Evolutionary conservation across 1,139 yeast species (phyloP).

Genomic region (Debaryomyces nepalensis): DNA sequence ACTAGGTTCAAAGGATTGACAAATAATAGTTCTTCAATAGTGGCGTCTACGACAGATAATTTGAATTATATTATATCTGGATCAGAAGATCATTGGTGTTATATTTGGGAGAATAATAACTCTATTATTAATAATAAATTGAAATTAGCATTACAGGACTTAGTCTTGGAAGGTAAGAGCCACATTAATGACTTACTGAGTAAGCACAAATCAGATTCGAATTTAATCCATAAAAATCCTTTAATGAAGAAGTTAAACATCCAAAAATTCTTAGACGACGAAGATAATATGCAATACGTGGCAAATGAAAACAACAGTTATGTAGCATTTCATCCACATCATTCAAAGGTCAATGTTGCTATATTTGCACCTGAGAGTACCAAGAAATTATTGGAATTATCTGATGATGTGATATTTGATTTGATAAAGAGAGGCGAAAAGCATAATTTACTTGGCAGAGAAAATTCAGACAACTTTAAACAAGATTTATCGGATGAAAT

Average conservation of each 20-base stretch:
- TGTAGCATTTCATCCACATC: constrained; percentile 79
- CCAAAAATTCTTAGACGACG: constrained; percentile 30
- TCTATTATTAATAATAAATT: constrained; percentile 43
- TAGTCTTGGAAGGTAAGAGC: constrained; percentile 40
- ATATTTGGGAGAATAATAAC: constrained; percentile 66
- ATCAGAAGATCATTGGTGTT: constrained; percentile 72
- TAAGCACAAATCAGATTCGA: constrained; percentile 38
- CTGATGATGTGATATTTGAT: constrained; percentile 81
- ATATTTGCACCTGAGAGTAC: constrained; percentile 80
- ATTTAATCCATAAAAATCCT: constrained; percentile 39
- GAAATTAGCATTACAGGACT: constrained; percentile 38
- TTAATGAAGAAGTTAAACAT: constrained; percentile 31
- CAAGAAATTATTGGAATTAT: constrained; percentile 62
- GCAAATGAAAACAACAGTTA: constrained; percentile 57
- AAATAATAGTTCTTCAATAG: constrained; percentile 72
- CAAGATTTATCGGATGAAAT: constrained; percentile 23
- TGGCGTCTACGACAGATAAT: constrained; percentile 67
- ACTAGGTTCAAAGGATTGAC: constrained; percentile 75
- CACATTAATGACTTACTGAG: constrained; percentile 37
- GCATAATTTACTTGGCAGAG: constrained; percentile 12
- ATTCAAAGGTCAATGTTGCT: constrained; percentile 73
- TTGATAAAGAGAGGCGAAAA: constrained; percentile 40
- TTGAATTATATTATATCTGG: constrained; percentile 56
- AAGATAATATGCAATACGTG: constrained; percentile 30
- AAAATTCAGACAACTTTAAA: constrained; percentile 20